Percentiles rank a stretch among this genome's conserved stretches.
Conservation (phyloP, 805 yeast species). For the Monosporozyma yasuniensis region DNA sequence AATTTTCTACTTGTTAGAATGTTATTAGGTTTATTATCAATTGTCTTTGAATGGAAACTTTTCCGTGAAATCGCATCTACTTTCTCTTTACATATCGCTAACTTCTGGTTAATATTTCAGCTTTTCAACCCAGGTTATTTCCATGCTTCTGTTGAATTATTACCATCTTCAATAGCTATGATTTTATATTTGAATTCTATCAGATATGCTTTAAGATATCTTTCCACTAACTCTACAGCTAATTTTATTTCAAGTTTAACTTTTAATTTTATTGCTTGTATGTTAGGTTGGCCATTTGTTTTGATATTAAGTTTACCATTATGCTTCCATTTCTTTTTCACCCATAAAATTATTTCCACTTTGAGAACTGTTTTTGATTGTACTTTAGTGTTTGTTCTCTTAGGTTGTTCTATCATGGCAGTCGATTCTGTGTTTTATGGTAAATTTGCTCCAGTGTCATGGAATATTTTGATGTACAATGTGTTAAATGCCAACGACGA, state of each 20-base stretch:
- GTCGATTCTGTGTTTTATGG: slow-evolving; percentile 59
- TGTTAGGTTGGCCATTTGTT: slow-evolving; percentile 89
- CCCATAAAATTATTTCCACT: slow-evolving; percentile 19
- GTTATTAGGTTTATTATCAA: slow-evolving; percentile 20
- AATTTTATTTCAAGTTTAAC: slow-evolving; percentile 23
- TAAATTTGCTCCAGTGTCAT: slow-evolving; percentile 57
- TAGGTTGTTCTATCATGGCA: slow-evolving; percentile 15
- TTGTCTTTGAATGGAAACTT: slow-evolving; percentile 38
- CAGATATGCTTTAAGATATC: slow-evolving; percentile 22
- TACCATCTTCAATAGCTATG: slow-evolving; percentile 78
- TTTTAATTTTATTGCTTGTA: slow-evolving; percentile 47
- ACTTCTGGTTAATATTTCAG: slow-evolving; percentile 55
- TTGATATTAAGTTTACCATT: slow-evolving; percentile 57
- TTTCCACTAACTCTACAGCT: slow-evolving; percentile 16
- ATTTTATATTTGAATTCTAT: slow-evolving; percentile 31
- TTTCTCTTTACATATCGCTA: slow-evolving; percentile 33
- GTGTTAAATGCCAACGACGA: slow-evolving; percentile 55
- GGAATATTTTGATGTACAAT: slow-evolving; percentile 76
- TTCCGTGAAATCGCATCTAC: slow-evolving; percentile 17
- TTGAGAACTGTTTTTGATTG: slow-evolving; percentile 24
- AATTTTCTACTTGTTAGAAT: slow-evolving; percentile 22
- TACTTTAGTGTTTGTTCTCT: slow-evolving; percentile 12
- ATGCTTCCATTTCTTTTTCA: slow-evolving; percentile 32
- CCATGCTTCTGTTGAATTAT: slow-evolving; percentile 76
- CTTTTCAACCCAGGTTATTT: slow-evolving; percentile 71